A percentile compares a stretch with the other conserved stretches of the same genome.
These are phyloP conservation scores for Melaleuca alternifolia DNA, from an alignment of 345 rosid species.

Conservation along the genomic window DNA sequence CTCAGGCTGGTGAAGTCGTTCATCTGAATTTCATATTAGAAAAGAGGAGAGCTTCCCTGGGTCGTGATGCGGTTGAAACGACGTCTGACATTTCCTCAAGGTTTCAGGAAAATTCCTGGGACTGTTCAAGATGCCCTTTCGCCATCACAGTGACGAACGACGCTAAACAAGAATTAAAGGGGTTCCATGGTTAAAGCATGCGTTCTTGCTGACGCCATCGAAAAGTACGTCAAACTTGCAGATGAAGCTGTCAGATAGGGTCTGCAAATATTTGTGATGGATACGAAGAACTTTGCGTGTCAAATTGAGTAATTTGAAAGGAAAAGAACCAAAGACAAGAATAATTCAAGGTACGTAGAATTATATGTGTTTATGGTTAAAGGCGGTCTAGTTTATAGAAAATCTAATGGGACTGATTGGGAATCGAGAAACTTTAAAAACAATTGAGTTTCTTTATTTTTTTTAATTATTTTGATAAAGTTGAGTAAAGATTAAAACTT, in stretches of 20 bases:
- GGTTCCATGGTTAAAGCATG: not conserved
- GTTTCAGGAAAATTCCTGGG: not conserved
- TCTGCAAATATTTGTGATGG: not conserved
- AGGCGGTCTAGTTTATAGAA: no score
- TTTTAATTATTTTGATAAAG: no score
- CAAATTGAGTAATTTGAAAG: not conserved
- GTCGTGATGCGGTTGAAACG: not conserved
- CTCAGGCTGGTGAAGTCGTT: not conserved
- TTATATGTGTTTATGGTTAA: no score
- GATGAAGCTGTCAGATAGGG: not conserved
- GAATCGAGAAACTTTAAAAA: no score
- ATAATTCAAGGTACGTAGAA: not conserved
- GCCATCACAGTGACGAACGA: not conserved
- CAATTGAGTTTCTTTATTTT: no score
- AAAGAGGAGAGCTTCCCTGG: not conserved
- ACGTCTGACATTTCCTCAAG: not conserved
- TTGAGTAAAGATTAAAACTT: no score
- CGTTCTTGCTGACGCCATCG: not conserved
- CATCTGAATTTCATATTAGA: not conserved
- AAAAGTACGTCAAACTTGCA: not conserved
- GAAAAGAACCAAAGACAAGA: not conserved
- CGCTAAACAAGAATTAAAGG: not conserved
- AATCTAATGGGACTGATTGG: no score
- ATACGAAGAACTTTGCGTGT: not conserved
- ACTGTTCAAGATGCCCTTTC: not conserved